Evolutionary conservation across 2,329 filamentous ascomycete genomes (phyloP), one percentile per base, ranked within the genome.

Genomic region (Arachnomyces sp.): DNA sequence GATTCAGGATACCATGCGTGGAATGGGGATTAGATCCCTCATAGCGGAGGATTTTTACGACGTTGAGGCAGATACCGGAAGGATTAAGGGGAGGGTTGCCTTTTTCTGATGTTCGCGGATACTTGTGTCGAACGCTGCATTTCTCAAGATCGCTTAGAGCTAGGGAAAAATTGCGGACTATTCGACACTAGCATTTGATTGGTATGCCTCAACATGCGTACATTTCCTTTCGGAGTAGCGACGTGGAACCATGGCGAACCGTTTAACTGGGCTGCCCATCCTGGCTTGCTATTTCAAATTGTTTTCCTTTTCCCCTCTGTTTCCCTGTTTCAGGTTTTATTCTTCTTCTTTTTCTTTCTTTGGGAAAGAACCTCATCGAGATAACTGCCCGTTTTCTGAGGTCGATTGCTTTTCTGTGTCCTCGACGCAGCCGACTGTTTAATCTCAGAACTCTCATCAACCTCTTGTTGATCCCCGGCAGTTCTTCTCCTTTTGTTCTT

Each of bases 301-400:
- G 36, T 16, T 34, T 34, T 36, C 35, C 44, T 44, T 39, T 43
- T 38, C 31, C 37, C 29, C 16, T 35, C 40, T 31, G 28, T 48
- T 28, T 42, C n/a, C n/a, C 28, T 30, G 16, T 15, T 42, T 49
- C 38, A 21, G 31, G 40, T 59, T 41, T 54, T 61, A 53, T 65
- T 66, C 49, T 66, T 69, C 52, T 71, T 71, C 60, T 75, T 77
- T 47, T 67, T 72, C 6, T 67, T 66, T 40, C 62, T 48, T 35
- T 62, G 52, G n/a, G 59, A 59, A 35, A 68, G 49, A 12, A 78
- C 54, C 47, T 78, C 72, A 53, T 79, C 75, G 16, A 79, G 59
- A 50, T 73, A 78, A 44, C 66, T 75, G 11, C 53, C 61, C 1
- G 61, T 61, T 36, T 66, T 64, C 47, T 66, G 70, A 18, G 54